Base-by-base conservation (phyloP, 257 asterid genomes). In the Gentiana straminea region DNA sequence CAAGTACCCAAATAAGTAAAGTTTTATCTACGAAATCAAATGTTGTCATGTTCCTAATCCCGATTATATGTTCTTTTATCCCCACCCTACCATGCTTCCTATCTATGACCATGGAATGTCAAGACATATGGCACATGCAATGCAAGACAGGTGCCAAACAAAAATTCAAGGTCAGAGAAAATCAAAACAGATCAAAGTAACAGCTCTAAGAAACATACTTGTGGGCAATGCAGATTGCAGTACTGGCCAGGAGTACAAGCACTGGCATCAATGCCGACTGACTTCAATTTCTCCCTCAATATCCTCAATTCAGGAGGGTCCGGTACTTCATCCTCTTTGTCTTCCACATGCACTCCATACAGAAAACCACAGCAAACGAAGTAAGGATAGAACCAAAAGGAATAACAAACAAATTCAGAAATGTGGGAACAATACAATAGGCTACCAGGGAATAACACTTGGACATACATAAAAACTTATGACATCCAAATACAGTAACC, bases 161-260 rank as follows among this genome's bases (percentile, higher is more conserved):
- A 50, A 33, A 13, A 4, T 3, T 11, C 47, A 67, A 41, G 38
- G 33, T 5, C 46, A 35, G 12, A 33, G 49, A 9, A 59, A 60
- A 51, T 64, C 33, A 34, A 62, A 57, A 8, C 12, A 39, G 12
- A 43, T 37, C 8, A 41, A 50, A 32, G 54, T 49, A 54, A 72
- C 52, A 58, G 33, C 32, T 53, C 32, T 52, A 35, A 56, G 55
- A 24, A 56, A 70, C 88, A 57, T 77, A 91, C 98, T 52, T 4
- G 68, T 48, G 98, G 96, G 65, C 98, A 91, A 57, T 65, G 51
- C 69, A 87, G 67, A 49, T 68, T 63, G 59, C 54, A 35, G 71
- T 81, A 59, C 59, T 84, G 98, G 35, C 98, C 98, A 0, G 96
- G 92, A 68, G 7, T 73, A 68, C 68, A 74, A 51, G 68, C 60